Percentiles rank a stretch among this genome's conserved stretches.
Conservation (phyloP, 257 asterid genomes). For the Solanum paucissectum region DNA sequence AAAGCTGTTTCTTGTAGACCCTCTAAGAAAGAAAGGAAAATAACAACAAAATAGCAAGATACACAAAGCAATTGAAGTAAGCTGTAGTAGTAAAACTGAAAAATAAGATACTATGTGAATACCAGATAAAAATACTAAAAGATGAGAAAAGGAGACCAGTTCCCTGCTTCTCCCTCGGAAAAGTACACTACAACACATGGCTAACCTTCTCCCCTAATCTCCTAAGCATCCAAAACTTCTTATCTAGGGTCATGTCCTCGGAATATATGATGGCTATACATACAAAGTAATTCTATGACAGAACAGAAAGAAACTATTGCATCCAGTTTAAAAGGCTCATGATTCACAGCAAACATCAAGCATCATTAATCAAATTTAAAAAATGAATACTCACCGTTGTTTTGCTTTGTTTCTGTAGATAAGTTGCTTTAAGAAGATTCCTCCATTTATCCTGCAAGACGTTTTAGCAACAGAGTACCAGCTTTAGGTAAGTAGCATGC, state of each 20-base stretch:
- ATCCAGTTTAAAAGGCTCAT: neutral
- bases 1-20: neutral
- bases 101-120: neutral
- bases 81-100: neutral
- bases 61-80: neutral
- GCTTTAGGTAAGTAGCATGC: neutral
- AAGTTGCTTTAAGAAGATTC: conserved; percentile 87
- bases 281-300: neutral
- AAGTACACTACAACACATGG: neutral
- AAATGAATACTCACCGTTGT: conserved; percentile 31
- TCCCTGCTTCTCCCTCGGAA: neutral
- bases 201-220: neutral
- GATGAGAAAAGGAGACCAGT: neutral
- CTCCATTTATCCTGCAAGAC: conserved; percentile 89
- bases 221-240: neutral
- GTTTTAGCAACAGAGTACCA: conserved; percentile 1
- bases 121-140: neutral
- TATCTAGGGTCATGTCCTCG: neutral
- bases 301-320: neutral
- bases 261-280: neutral
- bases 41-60: neutral
- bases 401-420: conserved; percentile 45
- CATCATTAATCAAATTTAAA: neutral
- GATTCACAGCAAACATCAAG: neutral
- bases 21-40: neutral